Percentiles rank a stretch among this genome's conserved stretches.
These are phyloP conservation scores for Tuber melanosporum DNA, from an alignment of 495 filamentous ascomycete genomes.

Conservation along the genomic window DNA sequence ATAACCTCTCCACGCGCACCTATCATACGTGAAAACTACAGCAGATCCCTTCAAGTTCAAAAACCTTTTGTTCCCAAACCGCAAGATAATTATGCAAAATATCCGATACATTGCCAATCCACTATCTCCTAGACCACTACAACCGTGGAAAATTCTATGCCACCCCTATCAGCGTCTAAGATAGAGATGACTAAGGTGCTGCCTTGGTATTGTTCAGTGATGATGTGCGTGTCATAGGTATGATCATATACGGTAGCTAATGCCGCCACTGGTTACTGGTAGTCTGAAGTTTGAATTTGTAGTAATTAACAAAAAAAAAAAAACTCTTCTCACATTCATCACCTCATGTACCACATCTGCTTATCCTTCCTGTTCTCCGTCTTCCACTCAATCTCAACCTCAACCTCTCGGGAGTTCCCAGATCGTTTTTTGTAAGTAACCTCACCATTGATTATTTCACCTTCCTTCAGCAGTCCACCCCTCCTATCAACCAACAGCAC, in stretches of 20 bases:
- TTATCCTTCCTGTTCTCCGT: slow-evolving; percentile 22
- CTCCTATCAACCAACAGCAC: slow-evolving; percentile 43
- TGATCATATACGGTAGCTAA: too few species aligned
- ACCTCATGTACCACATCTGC: slow-evolving; percentile 41
- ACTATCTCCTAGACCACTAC: too few species aligned
- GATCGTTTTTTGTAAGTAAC: slow-evolving; percentile 41
- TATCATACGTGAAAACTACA: background rate
- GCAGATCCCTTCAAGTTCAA: background rate
- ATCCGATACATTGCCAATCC: too few species aligned
- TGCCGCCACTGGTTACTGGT: too few species aligned
- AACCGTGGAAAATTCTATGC: too few species aligned
- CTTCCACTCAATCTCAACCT: slow-evolving; percentile 42
- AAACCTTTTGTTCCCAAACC: background rate
- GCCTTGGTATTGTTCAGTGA: too few species aligned
- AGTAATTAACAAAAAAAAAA: slow-evolving; percentile 9
- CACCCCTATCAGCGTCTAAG: too few species aligned
- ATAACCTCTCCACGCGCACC: background rate
- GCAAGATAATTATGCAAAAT: background rate
- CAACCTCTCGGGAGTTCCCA: slow-evolving; percentile 40
- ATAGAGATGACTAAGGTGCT: too few species aligned
- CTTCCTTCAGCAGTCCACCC: slow-evolving; percentile 31
- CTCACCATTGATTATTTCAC: slow-evolving; percentile 39
- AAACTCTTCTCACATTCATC: slow-evolving; percentile 9
- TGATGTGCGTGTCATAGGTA: too few species aligned
- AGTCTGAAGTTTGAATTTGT: too few species aligned